These are phyloP conservation scores for Cryptococcus sp. DNA, from an alignment of 1,284 basidiomycete genomes.

Conservation along the genomic window DNA sequence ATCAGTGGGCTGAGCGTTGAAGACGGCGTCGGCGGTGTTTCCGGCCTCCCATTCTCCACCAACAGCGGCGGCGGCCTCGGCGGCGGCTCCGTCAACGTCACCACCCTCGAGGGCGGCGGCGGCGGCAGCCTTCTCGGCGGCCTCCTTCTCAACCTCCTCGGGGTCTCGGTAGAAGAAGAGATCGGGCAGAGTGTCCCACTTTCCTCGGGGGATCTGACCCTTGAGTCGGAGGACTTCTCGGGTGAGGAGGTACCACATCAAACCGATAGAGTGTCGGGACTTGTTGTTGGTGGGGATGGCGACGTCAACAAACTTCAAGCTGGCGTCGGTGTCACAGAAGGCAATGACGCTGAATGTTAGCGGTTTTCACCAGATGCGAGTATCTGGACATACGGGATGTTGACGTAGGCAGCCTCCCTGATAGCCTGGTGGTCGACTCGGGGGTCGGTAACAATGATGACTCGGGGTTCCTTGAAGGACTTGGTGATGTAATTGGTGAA, in stretches of 20 bases:
- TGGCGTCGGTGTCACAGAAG: constrained; percentile 96
- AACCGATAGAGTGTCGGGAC: constrained; percentile 91
- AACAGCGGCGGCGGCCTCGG: constrained; percentile 47
- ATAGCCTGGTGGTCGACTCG: constrained; percentile 99
- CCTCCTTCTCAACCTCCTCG: constrained; percentile 96
- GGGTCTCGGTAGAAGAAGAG: constrained; percentile 99
- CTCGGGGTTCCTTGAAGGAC: constrained; percentile 99
- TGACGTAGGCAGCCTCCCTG: constrained; percentile 98
- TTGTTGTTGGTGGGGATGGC: constrained; percentile 99
- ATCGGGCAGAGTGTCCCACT: constrained; percentile 98
- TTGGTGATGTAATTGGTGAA: constrained; percentile 99
- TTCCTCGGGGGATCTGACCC: constrained; percentile 84
- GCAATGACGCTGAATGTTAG: constrained; percentile 67
- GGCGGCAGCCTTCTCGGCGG: constrained; percentile 83
- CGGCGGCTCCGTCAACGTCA: constrained; percentile 54
- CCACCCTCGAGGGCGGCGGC: constrained; percentile 59
- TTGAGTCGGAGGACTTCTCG: constrained; percentile 95
- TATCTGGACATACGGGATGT: constrained; percentile 66
- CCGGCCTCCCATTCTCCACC: constrained; percentile 72
- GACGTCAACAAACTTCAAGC: constrained; percentile 94
- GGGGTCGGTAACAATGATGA: constrained; percentile 97
- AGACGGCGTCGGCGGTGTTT: constrained; percentile 64
- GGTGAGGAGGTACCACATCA: constrained; percentile 98
- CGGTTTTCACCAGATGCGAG: not conserved
- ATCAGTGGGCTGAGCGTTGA: constrained; percentile 72